Conservation (phyloP, 345 rosid species). For the Anastatica hierochuntica region DNA sequence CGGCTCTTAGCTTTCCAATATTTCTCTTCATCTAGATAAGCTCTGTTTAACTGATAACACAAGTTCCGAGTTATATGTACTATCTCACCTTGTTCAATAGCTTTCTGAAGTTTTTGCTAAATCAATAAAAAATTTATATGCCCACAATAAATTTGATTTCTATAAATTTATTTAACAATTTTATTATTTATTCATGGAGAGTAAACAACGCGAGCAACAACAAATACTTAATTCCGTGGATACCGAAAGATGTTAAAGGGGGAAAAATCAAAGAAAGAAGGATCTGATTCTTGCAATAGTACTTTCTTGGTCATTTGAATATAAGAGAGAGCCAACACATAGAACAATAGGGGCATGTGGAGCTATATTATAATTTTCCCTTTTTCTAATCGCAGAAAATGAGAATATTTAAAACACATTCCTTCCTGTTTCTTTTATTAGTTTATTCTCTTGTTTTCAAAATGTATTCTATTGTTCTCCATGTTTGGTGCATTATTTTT, state of each 20-base stretch:
- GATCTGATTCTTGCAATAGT: slow-evolving; percentile 19
- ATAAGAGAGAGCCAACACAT: slow-evolving; percentile 14
- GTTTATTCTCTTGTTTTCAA: slow-evolving; percentile 7
- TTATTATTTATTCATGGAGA: too few relatives aligned
- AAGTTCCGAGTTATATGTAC: too few relatives aligned
- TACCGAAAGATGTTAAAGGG: background rate
- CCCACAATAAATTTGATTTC: too few relatives aligned
- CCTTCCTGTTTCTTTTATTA: slow-evolving; percentile 9
- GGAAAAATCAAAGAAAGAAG: background rate
- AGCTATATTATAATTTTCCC: slow-evolving; percentile 6
- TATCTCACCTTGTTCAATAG: too few relatives aligned
- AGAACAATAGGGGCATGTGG: slow-evolving; percentile 19
- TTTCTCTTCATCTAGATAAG: too few relatives aligned
- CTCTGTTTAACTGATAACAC: too few relatives aligned
- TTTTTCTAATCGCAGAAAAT: slow-evolving; percentile 13
- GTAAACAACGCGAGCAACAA: background rate
- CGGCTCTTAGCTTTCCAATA: too few relatives aligned
- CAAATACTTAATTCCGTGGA: background rate
- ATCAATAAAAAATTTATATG: too few relatives aligned
- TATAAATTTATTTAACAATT: too few relatives aligned
- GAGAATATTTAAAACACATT: slow-evolving; percentile 2
- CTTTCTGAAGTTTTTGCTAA: too few relatives aligned
- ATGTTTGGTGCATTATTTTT: too few relatives aligned
- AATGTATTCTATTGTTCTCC: slow-evolving; percentile 10
- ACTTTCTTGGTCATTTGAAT: slow-evolving; percentile 15